Conservation (phyloP, 768 basidiomycete species). For the Imleria badia region DNA sequence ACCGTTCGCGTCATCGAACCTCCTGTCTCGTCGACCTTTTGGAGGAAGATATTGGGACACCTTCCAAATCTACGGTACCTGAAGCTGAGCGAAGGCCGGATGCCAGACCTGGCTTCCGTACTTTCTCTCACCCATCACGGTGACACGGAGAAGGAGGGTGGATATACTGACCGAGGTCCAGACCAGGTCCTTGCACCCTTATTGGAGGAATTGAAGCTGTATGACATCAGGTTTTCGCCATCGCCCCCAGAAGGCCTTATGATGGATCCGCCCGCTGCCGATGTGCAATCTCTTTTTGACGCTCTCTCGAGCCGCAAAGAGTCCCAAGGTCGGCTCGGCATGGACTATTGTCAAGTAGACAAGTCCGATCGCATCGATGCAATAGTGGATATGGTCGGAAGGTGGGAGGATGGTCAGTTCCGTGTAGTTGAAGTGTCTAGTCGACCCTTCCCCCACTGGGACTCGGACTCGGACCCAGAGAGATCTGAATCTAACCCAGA, state of each 20-base stretch:
- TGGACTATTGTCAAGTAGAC: background rate
- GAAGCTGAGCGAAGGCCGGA: background rate
- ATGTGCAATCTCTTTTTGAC: background rate
- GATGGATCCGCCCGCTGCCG: background rate
- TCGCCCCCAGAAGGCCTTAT: too few relatives aligned
- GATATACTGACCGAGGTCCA: background rate
- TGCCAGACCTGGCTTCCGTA: background rate
- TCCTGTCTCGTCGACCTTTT: background rate
- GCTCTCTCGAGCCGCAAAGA: background rate
- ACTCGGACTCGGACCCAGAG: too few relatives aligned
- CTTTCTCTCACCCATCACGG: background rate
- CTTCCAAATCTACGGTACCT: conserved; percentile 1
- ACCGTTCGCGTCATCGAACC: background rate
- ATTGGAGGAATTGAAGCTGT: background rate
- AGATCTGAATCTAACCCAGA: too few relatives aligned
- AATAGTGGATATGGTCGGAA: background rate
- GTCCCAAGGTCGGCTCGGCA: background rate
- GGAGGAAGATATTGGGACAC: background rate
- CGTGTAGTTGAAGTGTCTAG: background rate
- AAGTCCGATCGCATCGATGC: background rate
- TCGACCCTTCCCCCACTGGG: too few relatives aligned
- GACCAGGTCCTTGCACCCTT: background rate
- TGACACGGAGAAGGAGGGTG: too few relatives aligned
- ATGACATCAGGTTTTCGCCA: background rate
- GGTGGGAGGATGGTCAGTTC: background rate